Conservation (phyloP, 352 stramenopile species). For the Globisporangium viniferum region DNA sequence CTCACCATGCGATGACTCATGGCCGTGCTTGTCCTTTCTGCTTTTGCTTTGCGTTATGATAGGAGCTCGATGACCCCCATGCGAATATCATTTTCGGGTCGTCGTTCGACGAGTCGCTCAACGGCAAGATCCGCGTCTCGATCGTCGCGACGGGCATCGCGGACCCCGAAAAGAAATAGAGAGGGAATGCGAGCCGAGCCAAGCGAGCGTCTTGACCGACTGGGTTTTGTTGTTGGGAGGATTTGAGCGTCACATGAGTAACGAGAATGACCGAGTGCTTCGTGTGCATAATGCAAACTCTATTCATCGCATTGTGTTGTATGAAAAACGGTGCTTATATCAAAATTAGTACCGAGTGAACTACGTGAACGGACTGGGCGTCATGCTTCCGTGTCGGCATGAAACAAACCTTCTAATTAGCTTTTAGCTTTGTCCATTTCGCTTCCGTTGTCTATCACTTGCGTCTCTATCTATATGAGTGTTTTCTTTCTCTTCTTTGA, state of each 20-base stretch:
- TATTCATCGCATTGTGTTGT: not conserved
- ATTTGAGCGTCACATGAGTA: not conserved
- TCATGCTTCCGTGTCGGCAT: not conserved
- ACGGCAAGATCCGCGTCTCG: slow-evolving; percentile 82
- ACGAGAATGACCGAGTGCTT: not conserved
- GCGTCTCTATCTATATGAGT: not conserved
- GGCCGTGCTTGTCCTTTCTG: not conserved
- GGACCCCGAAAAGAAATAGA: slow-evolving; percentile 77
- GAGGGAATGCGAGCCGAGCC: no score
- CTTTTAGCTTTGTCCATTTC: not conserved
- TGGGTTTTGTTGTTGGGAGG: not conserved
- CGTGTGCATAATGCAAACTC: not conserved
- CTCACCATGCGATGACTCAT: not conserved
- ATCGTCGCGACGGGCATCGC: slow-evolving; percentile 85
- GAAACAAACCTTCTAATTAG: not conserved
- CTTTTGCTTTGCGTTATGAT: not conserved
- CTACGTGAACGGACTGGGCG: not conserved
- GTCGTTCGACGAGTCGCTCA: slow-evolving; percentile 78
- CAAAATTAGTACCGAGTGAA: slow-evolving; percentile 8
- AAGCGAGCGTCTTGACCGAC: no score
- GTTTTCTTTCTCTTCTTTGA: not conserved
- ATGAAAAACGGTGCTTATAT: slow-evolving; percentile 5
- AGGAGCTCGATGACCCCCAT: slow-evolving; percentile 85
- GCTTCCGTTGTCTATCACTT: not conserved
- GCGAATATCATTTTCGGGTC: slow-evolving; percentile 90